Evolutionary conservation across 192 early-diverging fungal species (phyloP), one percentile per base, ranked within the genome.

Genomic region (Paraglomus brasilianum): DNA sequence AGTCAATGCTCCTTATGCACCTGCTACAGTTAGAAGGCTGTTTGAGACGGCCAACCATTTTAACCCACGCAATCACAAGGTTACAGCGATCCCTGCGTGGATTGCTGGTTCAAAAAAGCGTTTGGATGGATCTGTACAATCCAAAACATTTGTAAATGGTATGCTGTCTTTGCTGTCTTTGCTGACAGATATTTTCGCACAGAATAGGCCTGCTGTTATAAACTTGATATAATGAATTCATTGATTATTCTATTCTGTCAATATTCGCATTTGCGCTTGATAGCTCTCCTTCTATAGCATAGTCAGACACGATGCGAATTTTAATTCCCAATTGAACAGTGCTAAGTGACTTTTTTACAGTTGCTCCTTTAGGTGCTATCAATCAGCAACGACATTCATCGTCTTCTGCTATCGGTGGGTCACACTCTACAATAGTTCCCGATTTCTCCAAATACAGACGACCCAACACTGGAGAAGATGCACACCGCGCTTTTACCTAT

Each of bases 401-500:
- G 71, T 61, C 76, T 72, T 62, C 75, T 73, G 68, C 75, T 77
- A 77, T 80, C 63, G 77, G 81, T 45, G 80, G 82, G 1, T 78
- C 78, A 53, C 86, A 83, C 21, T 83, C 87, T n/a, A 82, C 82
- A 48, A 76, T 80, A 71, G 78, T 93, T 53, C 91, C 91, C 41
- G 87, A 88, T 79, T 91, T 91, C 69, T 82, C 84, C 44, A 86
- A 86, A 78, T 93, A 91, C 81, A 89, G 86, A 70, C 88, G 87
- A 78, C 66, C 67, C 41, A 82, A 84, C 74, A 83, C 81, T 21
- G 83, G 82, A 38, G 77, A 70, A 52, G 75, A 89, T 53, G 80
- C 85, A 74, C 87, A 83, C 81, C 92, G 92, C 50, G 82, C 84
- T 42, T 89, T 92, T 73, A 86, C 95, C 65, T 98, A 98, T 82